phyloP scores from a whole-genome alignment of 768 basidiomycete species.

The Termitomyces titanicus region DNA sequence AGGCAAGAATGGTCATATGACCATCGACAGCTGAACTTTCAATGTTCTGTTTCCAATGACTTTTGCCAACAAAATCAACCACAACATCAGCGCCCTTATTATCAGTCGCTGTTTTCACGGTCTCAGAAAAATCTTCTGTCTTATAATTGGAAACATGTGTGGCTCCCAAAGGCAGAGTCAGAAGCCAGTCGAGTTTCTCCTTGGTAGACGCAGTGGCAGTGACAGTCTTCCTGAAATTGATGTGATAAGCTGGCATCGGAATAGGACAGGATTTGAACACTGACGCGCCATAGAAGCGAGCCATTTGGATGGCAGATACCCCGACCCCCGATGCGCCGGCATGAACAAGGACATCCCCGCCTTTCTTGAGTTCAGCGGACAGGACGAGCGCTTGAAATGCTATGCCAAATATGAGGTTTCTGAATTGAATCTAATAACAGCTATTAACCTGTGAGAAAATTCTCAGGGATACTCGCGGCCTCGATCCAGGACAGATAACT shows the following conservation, averaged over 20 bases:
- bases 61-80: slow-evolving; percentile 80
- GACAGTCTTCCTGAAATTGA: slow-evolving; percentile 50
- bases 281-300: slow-evolving; percentile 70
- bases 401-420: slow-evolving; percentile 14
- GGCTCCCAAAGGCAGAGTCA: slow-evolving; percentile 61
- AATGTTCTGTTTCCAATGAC: slow-evolving; percentile 73
- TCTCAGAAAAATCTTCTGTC: slow-evolving; percentile 73
- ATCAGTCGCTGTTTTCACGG: slow-evolving; percentile 63
- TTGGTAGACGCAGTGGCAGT: slow-evolving; percentile 84
- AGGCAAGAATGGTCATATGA: slow-evolving; percentile 64
- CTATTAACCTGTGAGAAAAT: slow-evolving; percentile 72
- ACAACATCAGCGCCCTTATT: slow-evolving; percentile 78
- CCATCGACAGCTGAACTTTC: slow-evolving; percentile 69
- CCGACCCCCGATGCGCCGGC: slow-evolving; percentile 92
- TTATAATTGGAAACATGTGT: slow-evolving; percentile 85
- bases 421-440: background rate
- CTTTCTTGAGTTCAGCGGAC: slow-evolving; percentile 63
- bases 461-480: slow-evolving; percentile 87
- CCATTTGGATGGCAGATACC: slow-evolving; percentile 83
- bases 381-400: slow-evolving; percentile 53
- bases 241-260: background rate
- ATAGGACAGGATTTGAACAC: slow-evolving; percentile 22
- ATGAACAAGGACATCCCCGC: slow-evolving; percentile 81
- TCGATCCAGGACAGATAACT: slow-evolving; percentile 72
- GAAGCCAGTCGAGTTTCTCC: slow-evolving; percentile 78